These are phyloP conservation scores for Boletus pseudo-olivaceus DNA, from an alignment of 768 basidiomycete species.

Conservation along the genomic window DNA sequence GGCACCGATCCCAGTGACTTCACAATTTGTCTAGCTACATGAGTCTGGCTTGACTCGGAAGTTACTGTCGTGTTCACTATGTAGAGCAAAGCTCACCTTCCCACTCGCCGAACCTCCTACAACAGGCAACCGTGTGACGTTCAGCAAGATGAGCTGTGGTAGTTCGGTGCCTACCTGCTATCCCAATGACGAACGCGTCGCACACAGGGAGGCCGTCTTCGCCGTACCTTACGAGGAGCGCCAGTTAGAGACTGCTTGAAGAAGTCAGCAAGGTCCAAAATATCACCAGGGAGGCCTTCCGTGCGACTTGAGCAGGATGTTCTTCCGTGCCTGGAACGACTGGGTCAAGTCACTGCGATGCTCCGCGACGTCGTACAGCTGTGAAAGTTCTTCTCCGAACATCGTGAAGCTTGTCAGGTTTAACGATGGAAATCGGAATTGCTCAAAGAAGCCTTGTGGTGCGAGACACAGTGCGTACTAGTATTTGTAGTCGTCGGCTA, in stretches of 20 bases:
- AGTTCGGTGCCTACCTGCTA: conserved; percentile 58
- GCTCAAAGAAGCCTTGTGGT: background rate
- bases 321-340: conserved; percentile 47
- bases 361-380: conserved; percentile 22
- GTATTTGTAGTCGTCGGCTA: conserved; percentile 35
- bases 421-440: background rate
- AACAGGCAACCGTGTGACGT: conserved; percentile 1
- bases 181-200: conserved; percentile 80
- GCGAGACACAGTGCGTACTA: background rate
- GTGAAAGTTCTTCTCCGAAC: conserved; percentile 27
- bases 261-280: conserved; percentile 7
- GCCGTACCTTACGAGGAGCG: conserved; percentile 56
- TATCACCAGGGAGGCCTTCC: conserved; percentile 79
- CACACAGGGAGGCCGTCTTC: conserved; percentile 66
- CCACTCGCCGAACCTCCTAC: conserved; percentile 84
- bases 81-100: conserved; percentile 50
- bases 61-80: background rate
- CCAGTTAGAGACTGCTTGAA: conserved; percentile 11
- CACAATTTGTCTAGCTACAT: conserved; percentile 82
- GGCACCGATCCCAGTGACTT: conserved; percentile 79
- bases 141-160: background rate
- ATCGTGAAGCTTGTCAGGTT: conserved; percentile 10
- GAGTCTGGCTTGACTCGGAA: conserved; percentile 49
- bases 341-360: conserved; percentile 14
- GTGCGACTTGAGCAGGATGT: conserved; percentile 77